Conservation (phyloP, 1,284 basidiomycete genomes). For the Cerrena zonata region DNA sequence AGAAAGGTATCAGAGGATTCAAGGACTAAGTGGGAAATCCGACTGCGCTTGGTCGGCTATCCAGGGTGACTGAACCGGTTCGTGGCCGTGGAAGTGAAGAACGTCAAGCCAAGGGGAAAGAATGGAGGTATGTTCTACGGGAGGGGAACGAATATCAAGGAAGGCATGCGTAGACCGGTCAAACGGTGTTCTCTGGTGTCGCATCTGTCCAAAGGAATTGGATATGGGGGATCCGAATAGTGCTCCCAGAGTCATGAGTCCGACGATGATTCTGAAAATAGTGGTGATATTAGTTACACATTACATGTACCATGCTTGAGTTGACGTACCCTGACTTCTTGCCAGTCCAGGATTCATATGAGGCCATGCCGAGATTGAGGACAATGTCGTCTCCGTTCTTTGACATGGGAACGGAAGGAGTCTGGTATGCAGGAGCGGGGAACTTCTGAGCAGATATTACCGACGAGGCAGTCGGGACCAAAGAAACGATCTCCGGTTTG, state of each 20-base stretch:
- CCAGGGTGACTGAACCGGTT: conserved; percentile 23
- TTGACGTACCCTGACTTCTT: conserved; percentile 19
- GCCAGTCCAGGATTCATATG: conserved; percentile 21
- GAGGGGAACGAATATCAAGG: conserved; percentile 18
- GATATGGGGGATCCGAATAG: conserved; percentile 21
- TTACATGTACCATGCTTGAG: neutral
- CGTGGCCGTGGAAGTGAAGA: conserved; percentile 21
- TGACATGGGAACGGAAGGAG: neutral
- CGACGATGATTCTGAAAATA: conserved; percentile 15
- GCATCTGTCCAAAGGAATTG: conserved; percentile 11
- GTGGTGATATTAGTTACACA: neutral
- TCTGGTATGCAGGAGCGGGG: neutral
- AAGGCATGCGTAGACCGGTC: conserved; percentile 4
- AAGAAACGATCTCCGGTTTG: neutral
- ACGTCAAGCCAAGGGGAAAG: conserved; percentile 24
- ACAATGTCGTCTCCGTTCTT: neutral
- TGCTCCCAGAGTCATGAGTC: conserved; percentile 20
- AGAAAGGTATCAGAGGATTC: neutral
- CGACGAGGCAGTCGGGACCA: neutral
- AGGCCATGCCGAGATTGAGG: conserved; percentile 22
- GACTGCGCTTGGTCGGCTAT: conserved; percentile 12
- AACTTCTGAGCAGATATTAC: neutral
- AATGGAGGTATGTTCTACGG: conserved; percentile 20
- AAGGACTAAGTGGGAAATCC: neutral
- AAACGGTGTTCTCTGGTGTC: conserved; percentile 8